Evolutionary conservation across 2,329 filamentous ascomycete species (phyloP), one percentile per base, ranked within the genome.

Genomic region (Nigrospora osmanthi): DNA sequence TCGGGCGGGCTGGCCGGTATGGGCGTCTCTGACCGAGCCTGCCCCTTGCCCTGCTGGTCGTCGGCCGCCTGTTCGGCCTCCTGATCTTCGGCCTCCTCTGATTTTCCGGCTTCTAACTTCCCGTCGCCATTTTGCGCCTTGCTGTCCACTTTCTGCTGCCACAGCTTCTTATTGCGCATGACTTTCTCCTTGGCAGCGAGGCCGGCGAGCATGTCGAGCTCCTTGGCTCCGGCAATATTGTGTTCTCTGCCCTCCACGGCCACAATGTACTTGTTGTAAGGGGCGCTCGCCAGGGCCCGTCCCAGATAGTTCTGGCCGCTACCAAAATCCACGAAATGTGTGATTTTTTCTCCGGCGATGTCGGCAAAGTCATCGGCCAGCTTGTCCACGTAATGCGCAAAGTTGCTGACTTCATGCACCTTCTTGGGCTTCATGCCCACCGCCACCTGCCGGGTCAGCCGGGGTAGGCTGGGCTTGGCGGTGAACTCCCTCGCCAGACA

Each of bases 391-490:
- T 91, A 97, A 50, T 78, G 78, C n/a, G 91, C 86, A 58, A 97
- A 96, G 58, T 93, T 82, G 48, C 82, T 78, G 31, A 97, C 93
- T 68, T 98, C 93, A 58, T 98, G 93, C 1, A 88, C 76, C 66
- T 98, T 98, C 64, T 98, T 98, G 15, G 85, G 80, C 50, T 89
- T 95, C 93, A 98, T 98, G 4, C 93, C 93, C 13, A 95, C 78
- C 0, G 87, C 79, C 14, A 95, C 78, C 53, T 84, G 77, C 40
- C 80, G 76, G 3, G 88, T 81, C 17, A 95, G 62, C 52, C 74
- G 72, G 6, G 78, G 71, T 45, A 77, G 66, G 45, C 72, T 71
- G 38, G 65, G 60, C 45, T 65, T 60, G 0, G 70, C 62, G 1
- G 63, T 56, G 45, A 87, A 86, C 2, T 80, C 71, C 32, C 90